These are phyloP conservation scores for Lablab purpureus DNA, from an alignment of 306 rosid species.

Conservation along the genomic window DNA sequence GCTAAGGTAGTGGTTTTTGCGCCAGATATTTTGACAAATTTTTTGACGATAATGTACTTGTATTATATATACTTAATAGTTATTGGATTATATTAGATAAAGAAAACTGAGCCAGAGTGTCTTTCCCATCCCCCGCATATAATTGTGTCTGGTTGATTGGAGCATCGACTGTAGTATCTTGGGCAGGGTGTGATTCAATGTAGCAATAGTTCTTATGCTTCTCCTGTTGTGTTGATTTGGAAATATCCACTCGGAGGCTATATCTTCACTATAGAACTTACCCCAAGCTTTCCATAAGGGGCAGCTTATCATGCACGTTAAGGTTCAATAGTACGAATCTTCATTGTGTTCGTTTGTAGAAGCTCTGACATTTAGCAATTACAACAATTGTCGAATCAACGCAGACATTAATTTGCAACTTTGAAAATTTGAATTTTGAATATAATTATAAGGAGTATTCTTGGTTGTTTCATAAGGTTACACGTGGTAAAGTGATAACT, in stretches of 20 bases:
- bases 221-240: not conserved
- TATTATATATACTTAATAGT: conserved; percentile 32
- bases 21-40: not conserved
- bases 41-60: conserved; percentile 36
- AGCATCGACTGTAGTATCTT: not conserved
- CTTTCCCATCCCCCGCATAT: not conserved
- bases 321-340: not conserved
- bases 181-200: not conserved
- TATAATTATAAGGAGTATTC: no score
- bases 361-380: not conserved
- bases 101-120: conserved; percentile 18
- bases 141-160: not conserved
- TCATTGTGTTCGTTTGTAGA: not conserved
- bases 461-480: no score
- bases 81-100: conserved; percentile 5
- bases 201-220: not conserved
- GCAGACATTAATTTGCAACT: no score
- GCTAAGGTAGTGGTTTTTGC: conserved; percentile 12
- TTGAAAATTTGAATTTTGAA: no score
- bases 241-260: not conserved
- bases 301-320: not conserved
- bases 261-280: not conserved
- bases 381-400: no score
- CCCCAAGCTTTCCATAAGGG: not conserved
- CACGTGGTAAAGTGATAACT: no score